Percentiles rank a stretch among this genome's conserved stretches.
These are phyloP conservation scores for Ziziphus jujuba DNA, from an alignment of 306 rosid genomes.

Conservation along the genomic window DNA sequence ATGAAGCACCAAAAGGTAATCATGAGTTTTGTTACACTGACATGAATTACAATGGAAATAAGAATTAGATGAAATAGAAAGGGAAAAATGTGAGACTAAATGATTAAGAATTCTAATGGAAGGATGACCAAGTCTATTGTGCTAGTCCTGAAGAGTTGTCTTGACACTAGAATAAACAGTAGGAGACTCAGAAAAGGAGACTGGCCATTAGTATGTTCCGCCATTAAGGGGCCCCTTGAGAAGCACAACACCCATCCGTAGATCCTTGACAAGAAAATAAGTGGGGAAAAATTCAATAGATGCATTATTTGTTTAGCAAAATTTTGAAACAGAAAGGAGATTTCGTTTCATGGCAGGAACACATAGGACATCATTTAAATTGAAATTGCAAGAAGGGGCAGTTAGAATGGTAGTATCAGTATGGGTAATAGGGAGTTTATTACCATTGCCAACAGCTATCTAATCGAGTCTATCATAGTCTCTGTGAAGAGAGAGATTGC, in stretches of 20 bases:
- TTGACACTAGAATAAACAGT: neutral
- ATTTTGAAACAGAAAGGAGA: neutral
- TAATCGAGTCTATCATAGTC: no score
- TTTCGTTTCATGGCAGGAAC: neutral
- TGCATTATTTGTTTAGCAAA: neutral
- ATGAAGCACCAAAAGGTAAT: no score
- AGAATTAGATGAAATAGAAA: no score
- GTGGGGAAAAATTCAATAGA: conserved; percentile 5
- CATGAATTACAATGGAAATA: no score
- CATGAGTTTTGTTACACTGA: no score
- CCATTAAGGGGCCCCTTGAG: neutral
- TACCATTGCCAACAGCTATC: no score
- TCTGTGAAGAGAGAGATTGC: no score
- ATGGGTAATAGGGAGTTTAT: neutral
- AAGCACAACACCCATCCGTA: neutral
- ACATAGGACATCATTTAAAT: neutral
- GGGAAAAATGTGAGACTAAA: no score
- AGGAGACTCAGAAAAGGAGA: no score
- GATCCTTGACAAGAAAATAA: conserved; percentile 12
- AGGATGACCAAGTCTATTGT: neutral
- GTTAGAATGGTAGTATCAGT: neutral
- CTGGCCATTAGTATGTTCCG: neutral
- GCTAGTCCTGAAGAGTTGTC: neutral
- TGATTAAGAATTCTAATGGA: no score
- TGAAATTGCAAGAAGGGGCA: neutral